A percentile compares a stretch with the other conserved stretches of the same genome.
Evolutionary conservation across 1,284 basidiomycete species (phyloP).

Genomic region (Apiotrichum gracile): DNA sequence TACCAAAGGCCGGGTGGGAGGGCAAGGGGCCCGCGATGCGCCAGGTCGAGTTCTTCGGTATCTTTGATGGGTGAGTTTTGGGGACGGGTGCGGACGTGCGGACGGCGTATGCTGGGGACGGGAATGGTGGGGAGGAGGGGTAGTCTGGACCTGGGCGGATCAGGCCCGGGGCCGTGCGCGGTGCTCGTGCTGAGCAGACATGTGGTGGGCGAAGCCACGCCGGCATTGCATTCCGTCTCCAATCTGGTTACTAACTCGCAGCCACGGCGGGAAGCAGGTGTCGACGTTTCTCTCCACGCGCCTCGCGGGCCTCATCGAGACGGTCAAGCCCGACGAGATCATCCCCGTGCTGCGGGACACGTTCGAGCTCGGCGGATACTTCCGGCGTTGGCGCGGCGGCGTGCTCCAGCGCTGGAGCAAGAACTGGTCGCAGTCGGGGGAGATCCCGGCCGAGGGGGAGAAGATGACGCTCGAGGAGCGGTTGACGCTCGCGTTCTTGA

Average conservation of each 20-base stretch:
- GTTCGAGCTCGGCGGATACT: slow-evolving; percentile 68
- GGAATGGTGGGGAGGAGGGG: not conserved
- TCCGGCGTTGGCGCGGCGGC: slow-evolving; percentile 78
- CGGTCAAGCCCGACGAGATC: slow-evolving; percentile 60
- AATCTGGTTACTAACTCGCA: slow-evolving; percentile 28
- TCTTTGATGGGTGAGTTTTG: slow-evolving; percentile 74
- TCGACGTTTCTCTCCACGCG: slow-evolving; percentile 71
- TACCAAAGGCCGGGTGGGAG: slow-evolving; percentile 63
- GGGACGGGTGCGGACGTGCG: no score
- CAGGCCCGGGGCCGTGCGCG: no score
- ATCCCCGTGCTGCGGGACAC: slow-evolving; percentile 70
- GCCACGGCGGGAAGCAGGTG: slow-evolving; percentile 72
- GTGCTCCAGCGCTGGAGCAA: slow-evolving; percentile 49
- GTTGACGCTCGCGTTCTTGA: slow-evolving; percentile 75
- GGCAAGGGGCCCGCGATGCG: slow-evolving; percentile 47
- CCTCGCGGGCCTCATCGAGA: slow-evolving; percentile 72
- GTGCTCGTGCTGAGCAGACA: no score
- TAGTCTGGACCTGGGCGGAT: no score
- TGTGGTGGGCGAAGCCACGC: no score
- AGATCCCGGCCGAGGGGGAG: slow-evolving; percentile 23
- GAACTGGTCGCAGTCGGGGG: slow-evolving; percentile 10
- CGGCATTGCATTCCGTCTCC: no score
- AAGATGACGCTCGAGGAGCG: slow-evolving; percentile 73
- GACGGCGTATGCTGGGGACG: not conserved
- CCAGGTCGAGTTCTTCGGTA: slow-evolving; percentile 78